Percentiles rank a stretch among this genome's conserved stretches.
Conservation (phyloP, 2,329 filamentous ascomycete genomes). For the Myriangium duriaei region DNA sequence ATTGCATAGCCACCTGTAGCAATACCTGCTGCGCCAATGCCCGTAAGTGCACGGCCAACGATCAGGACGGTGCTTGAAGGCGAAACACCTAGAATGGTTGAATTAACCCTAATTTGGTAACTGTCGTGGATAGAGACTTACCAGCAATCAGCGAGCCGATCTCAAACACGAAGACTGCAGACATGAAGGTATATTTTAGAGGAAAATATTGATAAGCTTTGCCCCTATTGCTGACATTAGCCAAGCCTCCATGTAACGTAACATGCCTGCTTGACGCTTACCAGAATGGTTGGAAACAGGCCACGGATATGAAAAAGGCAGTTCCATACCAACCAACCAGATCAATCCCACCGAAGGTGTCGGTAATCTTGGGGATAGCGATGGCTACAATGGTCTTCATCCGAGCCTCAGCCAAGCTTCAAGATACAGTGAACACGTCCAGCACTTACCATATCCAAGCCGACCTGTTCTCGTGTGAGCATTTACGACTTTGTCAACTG, state of each 20-base stretch:
- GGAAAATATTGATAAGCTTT: conserved; percentile 33
- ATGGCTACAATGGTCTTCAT: conserved; percentile 27
- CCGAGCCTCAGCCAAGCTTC: no score
- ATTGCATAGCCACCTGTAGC: conserved; percentile 39
- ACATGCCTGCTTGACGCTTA: conserved; percentile 21
- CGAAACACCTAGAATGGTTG: no score
- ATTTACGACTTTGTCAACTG: no score
- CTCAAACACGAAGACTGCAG: conserved; percentile 12
- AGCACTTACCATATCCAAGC: no score
- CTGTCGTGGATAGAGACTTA: no score
- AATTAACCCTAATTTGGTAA: no score
- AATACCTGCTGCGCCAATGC: conserved; percentile 40
- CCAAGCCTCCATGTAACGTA: conserved; percentile 12
- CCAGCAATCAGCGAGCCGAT: conserved; percentile 33
- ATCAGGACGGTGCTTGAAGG: conserved; percentile 37
- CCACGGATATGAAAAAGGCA: conserved; percentile 29
- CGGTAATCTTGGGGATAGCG: conserved; percentile 18
- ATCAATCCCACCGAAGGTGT: conserved; percentile 15
- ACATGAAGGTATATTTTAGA: conserved; percentile 12
- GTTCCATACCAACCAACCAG: conserved; percentile 18
- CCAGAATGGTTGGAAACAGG: conserved; percentile 30
- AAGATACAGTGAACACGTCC: no score
- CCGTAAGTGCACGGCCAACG: conserved; percentile 39
- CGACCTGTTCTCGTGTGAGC: no score
- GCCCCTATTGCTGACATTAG: conserved; percentile 14